These are phyloP conservation scores for Wickerhamomyces ciferrii DNA, from an alignment of 805 yeast genomes.

Conservation along the genomic window DNA sequence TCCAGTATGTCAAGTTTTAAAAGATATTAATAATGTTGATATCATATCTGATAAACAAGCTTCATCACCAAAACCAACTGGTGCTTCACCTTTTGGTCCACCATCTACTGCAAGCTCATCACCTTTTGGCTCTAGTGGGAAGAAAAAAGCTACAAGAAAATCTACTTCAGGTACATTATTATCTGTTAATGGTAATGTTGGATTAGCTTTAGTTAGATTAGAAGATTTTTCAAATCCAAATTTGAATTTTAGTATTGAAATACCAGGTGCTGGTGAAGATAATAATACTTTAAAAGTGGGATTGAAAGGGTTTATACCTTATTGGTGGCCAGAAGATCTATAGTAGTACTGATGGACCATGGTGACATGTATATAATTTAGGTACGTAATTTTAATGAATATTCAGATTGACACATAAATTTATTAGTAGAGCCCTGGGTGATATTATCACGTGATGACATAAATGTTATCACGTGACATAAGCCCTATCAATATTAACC, in stretches of 20 bases:
- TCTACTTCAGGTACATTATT: slow-evolving; percentile 57
- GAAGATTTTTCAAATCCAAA: slow-evolving; percentile 36
- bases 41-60: slow-evolving; percentile 12
- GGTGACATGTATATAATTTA: too few species aligned
- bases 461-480: not conserved
- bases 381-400: too few species aligned
- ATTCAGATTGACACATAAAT: too few species aligned
- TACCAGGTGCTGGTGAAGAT: slow-evolving; percentile 18
- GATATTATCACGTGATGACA: too few species aligned
- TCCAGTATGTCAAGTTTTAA: slow-evolving; percentile 7
- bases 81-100: slow-evolving; percentile 10
- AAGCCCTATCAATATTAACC: not conserved
- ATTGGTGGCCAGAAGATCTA: slow-evolving; percentile 63
- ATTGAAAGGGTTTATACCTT: slow-evolving; percentile 53
- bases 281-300: slow-evolving; percentile 27
- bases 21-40: slow-evolving; percentile 10
- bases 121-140: slow-evolving; percentile 31
- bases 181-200: slow-evolving; percentile 50
- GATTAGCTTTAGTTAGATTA: slow-evolving; percentile 56
- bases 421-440: too few species aligned
- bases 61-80: slow-evolving; percentile 13
- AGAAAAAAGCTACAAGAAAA: slow-evolving; percentile 23
- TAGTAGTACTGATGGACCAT: slow-evolving; percentile 3
- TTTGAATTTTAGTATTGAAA: slow-evolving; percentile 24
- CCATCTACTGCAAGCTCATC: slow-evolving; percentile 15